Evolutionary conservation across 441 rosid genomes (phyloP).

Genomic region (Gossypium trilobum): DNA sequence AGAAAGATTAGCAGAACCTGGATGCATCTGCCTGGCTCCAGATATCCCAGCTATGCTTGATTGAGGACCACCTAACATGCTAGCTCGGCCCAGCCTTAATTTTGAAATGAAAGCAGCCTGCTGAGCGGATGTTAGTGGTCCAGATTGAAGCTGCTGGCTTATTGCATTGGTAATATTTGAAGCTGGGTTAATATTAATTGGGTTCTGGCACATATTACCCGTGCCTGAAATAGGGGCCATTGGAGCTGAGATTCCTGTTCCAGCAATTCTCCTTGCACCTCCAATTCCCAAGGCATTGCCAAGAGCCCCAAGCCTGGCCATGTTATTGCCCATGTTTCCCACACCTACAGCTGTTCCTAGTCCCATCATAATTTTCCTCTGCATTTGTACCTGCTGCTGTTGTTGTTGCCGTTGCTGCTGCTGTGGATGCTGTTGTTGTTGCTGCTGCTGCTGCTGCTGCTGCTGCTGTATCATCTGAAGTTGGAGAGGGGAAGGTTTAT

Average conservation of each 20-base stretch:
- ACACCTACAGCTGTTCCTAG: conserved; percentile 50
- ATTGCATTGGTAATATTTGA: conserved; percentile 41
- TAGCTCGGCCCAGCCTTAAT: conserved; percentile 28
- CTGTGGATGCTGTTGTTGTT: conserved; percentile 21
- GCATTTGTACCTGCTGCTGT: conserved; percentile 40
- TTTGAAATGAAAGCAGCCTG: conserved; percentile 29
- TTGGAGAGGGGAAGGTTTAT: conserved; percentile 54
- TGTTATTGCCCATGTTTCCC: conserved; percentile 59
- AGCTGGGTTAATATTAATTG: conserved; percentile 49
- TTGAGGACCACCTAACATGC: conserved; percentile 50
- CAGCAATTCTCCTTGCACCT: conserved; percentile 64
- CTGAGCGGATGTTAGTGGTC: conserved; percentile 29
- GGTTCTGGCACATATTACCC: conserved; percentile 55
- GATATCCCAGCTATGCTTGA: conserved; percentile 56
- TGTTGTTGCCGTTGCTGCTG: conserved; percentile 27
- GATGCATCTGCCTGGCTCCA: conserved; percentile 61
- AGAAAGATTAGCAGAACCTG: conserved; percentile 51
- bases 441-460: conserved; percentile 26
- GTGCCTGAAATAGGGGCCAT: conserved; percentile 52
- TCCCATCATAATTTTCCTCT: conserved; percentile 68
- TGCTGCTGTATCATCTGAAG: conserved; percentile 59
- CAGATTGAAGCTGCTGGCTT: conserved; percentile 58
- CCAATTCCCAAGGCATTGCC: conserved; percentile 54
- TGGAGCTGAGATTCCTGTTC: conserved; percentile 64
- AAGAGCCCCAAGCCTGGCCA: conserved; percentile 60